Conservation (phyloP, 2,329 filamentous ascomycete species). For the Capronia epimyces region DNA sequence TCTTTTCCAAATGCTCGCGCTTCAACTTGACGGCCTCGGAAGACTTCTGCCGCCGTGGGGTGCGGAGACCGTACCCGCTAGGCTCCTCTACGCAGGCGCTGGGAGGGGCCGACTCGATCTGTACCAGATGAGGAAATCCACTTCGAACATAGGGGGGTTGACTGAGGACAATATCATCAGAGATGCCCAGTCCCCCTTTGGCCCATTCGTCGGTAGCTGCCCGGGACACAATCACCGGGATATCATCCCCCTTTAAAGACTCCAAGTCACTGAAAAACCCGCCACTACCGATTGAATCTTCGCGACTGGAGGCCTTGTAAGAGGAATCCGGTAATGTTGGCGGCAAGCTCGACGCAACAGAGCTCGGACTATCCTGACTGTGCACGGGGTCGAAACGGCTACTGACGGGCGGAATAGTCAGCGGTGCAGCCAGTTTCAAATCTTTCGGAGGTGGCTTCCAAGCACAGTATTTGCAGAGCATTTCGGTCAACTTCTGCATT, state of each 20-base stretch:
- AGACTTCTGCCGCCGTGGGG: conserved; percentile 60
- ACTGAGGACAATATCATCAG: conserved; percentile 51
- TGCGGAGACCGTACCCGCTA: conserved; percentile 34
- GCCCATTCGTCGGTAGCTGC: conserved; percentile 72
- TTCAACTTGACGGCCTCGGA: conserved; percentile 69
- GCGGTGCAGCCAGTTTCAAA: conserved; percentile 46
- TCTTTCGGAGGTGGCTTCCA: conserved; percentile 77
- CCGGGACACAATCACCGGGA: conserved; percentile 68
- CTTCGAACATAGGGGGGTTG: conserved; percentile 38
- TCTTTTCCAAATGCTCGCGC: conserved; percentile 68
- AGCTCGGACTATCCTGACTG: conserved; percentile 75
- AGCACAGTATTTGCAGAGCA: conserved; percentile 79
- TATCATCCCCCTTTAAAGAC: conserved; percentile 69
- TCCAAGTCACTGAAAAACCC: conserved; percentile 85
- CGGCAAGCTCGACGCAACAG: conserved; percentile 68
- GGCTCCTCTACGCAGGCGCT: conserved; percentile 51
- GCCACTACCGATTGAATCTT: conserved; percentile 77
- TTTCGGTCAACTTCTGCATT: conserved; percentile 81
- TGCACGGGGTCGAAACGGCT: conserved; percentile 42
- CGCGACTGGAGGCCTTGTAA: conserved; percentile 72
- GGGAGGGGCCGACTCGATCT: conserved; percentile 59
- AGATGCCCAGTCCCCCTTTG: conserved; percentile 72
- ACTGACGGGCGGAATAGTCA: conserved; percentile 44
- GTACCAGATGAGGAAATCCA: conserved; percentile 51
- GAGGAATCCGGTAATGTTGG: conserved; percentile 66